A percentile compares a stretch with the other conserved stretches of the same genome.
Evolutionary conservation across 2,329 filamentous ascomycete species (phyloP).

Genomic region (Epichloe coenophiala): DNA sequence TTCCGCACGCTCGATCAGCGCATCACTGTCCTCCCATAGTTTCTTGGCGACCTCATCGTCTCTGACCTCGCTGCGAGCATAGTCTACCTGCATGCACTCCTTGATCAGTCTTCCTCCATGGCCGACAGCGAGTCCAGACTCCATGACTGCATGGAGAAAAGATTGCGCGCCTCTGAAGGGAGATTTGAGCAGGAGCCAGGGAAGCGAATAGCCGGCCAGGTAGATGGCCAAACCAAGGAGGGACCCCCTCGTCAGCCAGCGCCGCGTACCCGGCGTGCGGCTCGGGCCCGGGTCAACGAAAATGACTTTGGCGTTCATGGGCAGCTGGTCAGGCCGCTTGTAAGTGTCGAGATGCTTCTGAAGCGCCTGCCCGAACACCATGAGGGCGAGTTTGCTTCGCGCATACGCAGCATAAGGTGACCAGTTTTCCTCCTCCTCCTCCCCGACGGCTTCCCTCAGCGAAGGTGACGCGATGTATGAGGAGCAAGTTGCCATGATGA

Average conservation of each 20-base stretch:
- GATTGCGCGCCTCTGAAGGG: slow-evolving; percentile 74
- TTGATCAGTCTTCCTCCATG: slow-evolving; percentile 65
- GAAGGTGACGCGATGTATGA: slow-evolving; percentile 72
- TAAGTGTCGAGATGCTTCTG: slow-evolving; percentile 85
- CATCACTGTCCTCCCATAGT: slow-evolving; percentile 82
- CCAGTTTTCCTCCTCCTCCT: slow-evolving; percentile 29
- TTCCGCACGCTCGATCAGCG: slow-evolving; percentile 68
- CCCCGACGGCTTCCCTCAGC: slow-evolving; percentile 37
- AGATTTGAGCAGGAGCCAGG: slow-evolving; percentile 83
- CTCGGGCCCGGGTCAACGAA: slow-evolving; percentile 77
- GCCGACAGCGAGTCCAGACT: slow-evolving; percentile 51
- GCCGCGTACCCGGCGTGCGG: slow-evolving; percentile 73
- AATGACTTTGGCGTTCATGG: slow-evolving; percentile 70
- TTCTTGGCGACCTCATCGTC: slow-evolving; percentile 72
- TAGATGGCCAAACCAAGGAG: slow-evolving; percentile 70
- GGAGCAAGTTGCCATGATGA: slow-evolving; percentile 77
- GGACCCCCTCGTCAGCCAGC: slow-evolving; percentile 77
- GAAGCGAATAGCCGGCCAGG: slow-evolving; percentile 61
- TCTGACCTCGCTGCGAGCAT: slow-evolving; percentile 57
- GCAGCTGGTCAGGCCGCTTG: slow-evolving; percentile 68
- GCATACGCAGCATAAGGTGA: slow-evolving; percentile 46
- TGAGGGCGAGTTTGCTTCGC: slow-evolving; percentile 63
- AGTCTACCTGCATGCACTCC: slow-evolving; percentile 70
- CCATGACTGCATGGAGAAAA: slow-evolving; percentile 76
- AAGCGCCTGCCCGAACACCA: slow-evolving; percentile 78